Evolutionary conservation across 441 rosid genomes (phyloP).

Genomic region (Brassica balearica): DNA sequence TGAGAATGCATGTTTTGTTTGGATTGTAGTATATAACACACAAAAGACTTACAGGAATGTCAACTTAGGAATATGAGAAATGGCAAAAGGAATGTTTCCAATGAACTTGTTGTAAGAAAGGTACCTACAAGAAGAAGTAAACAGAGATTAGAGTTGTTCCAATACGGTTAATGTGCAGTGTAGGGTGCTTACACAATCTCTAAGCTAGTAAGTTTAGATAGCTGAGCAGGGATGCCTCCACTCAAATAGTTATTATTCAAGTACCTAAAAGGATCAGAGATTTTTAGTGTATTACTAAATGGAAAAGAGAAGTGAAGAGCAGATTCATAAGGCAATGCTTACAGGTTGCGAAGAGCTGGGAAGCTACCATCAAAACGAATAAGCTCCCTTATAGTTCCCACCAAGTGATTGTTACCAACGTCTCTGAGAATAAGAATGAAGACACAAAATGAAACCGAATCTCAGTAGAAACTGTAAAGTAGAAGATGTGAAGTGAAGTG

Average conservation of each 20-base stretch:
- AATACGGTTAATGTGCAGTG: neutral
- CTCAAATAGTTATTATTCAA: conserved; percentile 90
- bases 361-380: conserved; percentile 90
- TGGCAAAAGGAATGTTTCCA: conserved; percentile 76
- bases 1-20: conserved; percentile 6
- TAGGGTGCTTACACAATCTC: conserved; percentile 81
- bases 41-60: conserved; percentile 74
- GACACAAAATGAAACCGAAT: neutral
- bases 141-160: neutral
- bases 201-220: conserved; percentile 84
- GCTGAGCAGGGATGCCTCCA: conserved; percentile 95
- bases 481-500: conserved; percentile 21
- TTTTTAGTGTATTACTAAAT: neutral
- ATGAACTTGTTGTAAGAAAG: conserved; percentile 88
- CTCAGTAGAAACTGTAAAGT: conserved; percentile 5
- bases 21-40: neutral
- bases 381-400: conserved; percentile 92
- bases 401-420: conserved; percentile 92
- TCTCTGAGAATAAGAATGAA: conserved; percentile 57
- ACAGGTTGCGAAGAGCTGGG: conserved; percentile 91
- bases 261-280: conserved; percentile 52
- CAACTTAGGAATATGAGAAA: conserved; percentile 80
- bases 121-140: conserved; percentile 56
- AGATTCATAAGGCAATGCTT: too few species aligned
- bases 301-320: conserved; percentile 1